A percentile compares a stretch with the other conserved stretches of the same genome.
phyloP scores from a whole-genome alignment of 2,329 filamentous ascomycete genomes.

The Myotisia sp. region DNA sequence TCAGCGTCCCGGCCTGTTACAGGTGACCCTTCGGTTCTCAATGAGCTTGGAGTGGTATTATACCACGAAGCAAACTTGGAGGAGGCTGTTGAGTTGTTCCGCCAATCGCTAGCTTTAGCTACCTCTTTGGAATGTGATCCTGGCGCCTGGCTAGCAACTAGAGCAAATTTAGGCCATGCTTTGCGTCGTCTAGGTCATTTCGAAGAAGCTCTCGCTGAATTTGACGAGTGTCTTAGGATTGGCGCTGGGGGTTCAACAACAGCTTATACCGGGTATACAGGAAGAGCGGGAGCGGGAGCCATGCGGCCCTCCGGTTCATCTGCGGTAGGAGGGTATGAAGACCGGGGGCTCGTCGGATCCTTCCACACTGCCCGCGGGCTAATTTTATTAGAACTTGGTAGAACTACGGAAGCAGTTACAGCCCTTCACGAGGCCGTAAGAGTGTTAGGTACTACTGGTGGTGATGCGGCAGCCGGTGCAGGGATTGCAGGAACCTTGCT shows the following conservation, averaged over 20 bases:
- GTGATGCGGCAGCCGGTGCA: constrained; percentile 34
- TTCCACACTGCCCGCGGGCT: constrained; percentile 50
- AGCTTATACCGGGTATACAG: constrained; percentile 55
- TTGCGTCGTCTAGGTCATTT: constrained; percentile 58
- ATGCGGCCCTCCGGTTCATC: constrained; percentile 23
- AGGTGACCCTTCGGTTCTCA: constrained; percentile 71
- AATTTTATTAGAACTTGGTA: constrained; percentile 62
- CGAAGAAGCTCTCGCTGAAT: constrained; percentile 60
- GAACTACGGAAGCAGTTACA: constrained; percentile 61
- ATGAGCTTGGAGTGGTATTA: constrained; percentile 90
- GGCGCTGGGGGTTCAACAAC: constrained; percentile 61
- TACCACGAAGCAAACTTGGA: constrained; percentile 75
- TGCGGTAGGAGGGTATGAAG: constrained; percentile 34
- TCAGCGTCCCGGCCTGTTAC: constrained; percentile 35
- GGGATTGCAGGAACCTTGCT: constrained; percentile 34
- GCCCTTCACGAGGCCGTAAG: constrained; percentile 61
- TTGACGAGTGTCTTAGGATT: constrained; percentile 72
- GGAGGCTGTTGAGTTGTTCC: constrained; percentile 64
- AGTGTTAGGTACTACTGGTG: constrained; percentile 31
- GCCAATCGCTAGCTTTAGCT: constrained; percentile 60
- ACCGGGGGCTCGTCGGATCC: constrained; percentile 32
- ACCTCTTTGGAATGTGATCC: constrained; percentile 70
- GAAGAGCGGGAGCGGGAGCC: constrained; percentile 23
- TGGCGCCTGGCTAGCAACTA: constrained; percentile 65
- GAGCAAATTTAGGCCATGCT: constrained; percentile 81